Evolutionary conservation across 2,329 filamentous ascomycete species (phyloP), one percentile per base, ranked within the genome.

Genomic region (Calonectria fujianensis): DNA sequence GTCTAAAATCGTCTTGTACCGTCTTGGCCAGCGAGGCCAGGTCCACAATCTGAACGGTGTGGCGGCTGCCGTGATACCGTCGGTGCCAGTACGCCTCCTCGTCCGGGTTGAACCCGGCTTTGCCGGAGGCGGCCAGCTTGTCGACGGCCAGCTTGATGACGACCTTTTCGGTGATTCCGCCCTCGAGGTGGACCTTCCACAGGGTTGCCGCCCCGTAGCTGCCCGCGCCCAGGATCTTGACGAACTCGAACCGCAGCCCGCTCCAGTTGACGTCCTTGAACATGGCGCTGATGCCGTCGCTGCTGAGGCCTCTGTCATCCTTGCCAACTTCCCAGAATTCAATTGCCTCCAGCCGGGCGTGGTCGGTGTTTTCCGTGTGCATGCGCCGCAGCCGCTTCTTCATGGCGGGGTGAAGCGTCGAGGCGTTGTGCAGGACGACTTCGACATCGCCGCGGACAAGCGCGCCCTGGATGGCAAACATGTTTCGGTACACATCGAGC

Each of bases 31-130:
- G 54, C 10, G 50, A 37, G 24, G 73, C 20, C 3, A 83, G 39
- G 45, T 85, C 74, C 13, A 83, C 27, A 24, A 78, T 29, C 51
- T 83, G 83, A 7, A 82, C 76, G 11, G 79, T 80, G 48, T 84
- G 82, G 13, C 76, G 77, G 70, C 78, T 80, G 3, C 79, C 78
- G 1, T 69, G 35, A 57, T 83, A 84, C 48, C 80, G 78, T 51
- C 77, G 50, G 63, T 83, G 82, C 76, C 79, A 83, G 1, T 4
- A 4, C 2, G 57, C 11, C 73, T 83, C 82, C 0, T 65, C 32
- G 2, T 31, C 8, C 16, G 79, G 39, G 18, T 76, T 3, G 16
- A 77, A 79, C 8, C 35, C 5, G n/a, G 2, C 20, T 13, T 63
- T 63, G 6, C 8, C 6, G 3, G 57, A 41, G 24, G 8, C 45